These are phyloP conservation scores for Populus simonii DNA, from an alignment of 345 rosid species.

Conservation along the genomic window DNA sequence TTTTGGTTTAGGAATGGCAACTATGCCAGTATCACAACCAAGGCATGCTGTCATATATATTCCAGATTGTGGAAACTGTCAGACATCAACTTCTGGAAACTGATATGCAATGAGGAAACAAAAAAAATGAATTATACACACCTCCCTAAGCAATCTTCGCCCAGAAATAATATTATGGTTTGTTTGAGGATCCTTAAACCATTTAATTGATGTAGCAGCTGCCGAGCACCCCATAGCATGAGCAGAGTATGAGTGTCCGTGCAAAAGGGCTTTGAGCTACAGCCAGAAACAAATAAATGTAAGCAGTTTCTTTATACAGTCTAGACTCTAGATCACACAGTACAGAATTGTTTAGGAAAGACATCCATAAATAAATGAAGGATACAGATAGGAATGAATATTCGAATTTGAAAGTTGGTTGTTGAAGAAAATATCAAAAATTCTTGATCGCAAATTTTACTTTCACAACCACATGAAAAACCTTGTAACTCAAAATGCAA, in stretches of 20 bases:
- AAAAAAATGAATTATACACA: constrained; percentile 19
- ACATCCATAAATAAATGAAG: neutral
- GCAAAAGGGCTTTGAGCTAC: constrained; percentile 89
- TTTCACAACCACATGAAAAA: neutral
- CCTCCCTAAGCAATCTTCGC: constrained; percentile 66
- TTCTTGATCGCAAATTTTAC: neutral
- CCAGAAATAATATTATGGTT: constrained; percentile 57
- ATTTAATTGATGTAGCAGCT: constrained; percentile 73
- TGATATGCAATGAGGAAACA: neutral
- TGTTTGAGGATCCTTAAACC: constrained; percentile 82
- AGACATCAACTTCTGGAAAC: neutral
- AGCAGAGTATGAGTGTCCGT: constrained; percentile 92
- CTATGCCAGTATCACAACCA: too few species aligned
- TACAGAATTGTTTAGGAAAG: neutral
- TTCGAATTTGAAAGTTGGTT: neutral
- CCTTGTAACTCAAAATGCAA: neutral
- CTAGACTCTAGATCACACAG: neutral
- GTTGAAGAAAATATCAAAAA: neutral
- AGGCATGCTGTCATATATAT: neutral
- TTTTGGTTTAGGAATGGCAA: too few species aligned
- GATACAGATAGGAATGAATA: neutral
- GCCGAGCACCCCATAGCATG: constrained; percentile 94
- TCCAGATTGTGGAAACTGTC: constrained; percentile 2
- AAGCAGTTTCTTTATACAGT: constrained; percentile 2
- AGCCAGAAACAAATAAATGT: constrained; percentile 23